Conservation (phyloP, 805 yeast genomes). For the Pichia eremophila region DNA sequence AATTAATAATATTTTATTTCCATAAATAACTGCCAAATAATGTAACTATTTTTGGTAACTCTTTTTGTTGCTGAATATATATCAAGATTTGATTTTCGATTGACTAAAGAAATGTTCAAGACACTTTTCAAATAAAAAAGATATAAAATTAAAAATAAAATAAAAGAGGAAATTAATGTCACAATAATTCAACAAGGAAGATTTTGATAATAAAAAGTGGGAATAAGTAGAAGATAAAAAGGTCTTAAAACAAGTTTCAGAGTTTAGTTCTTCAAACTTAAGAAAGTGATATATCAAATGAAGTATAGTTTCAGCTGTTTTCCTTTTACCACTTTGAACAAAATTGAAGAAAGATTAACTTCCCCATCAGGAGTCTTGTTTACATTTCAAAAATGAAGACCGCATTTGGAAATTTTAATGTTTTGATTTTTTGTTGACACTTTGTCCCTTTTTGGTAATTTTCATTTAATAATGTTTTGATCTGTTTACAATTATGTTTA, state of each 20-base stretch:
- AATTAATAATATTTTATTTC: no score
- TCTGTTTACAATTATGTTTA: no score
- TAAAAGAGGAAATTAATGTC: not conserved
- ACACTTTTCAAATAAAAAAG: not conserved
- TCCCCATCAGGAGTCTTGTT: not conserved
- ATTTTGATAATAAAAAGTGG: not conserved
- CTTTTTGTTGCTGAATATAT: no score
- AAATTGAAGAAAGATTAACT: not conserved
- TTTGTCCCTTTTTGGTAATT: not conserved
- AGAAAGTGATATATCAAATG: not conserved
- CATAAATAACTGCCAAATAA: no score
- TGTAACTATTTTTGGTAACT: no score
- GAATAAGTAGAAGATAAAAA: not conserved
- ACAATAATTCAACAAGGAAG: not conserved
- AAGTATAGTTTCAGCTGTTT: conserved; percentile 1
- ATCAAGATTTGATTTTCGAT: no score
- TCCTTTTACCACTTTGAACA: conserved; percentile 4
- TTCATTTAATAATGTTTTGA: not conserved
- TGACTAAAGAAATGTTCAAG: no score
- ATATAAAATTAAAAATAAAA: not conserved
- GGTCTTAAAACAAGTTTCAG: not conserved
- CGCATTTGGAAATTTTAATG: not conserved
- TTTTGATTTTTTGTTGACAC: not conserved
- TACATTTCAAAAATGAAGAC: not conserved
- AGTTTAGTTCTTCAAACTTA: not conserved